A percentile compares a stretch with the other conserved stretches of the same genome.
These are phyloP conservation scores for Fusarium kyushuense DNA, from an alignment of 2,329 filamentous ascomycete species.

Conservation along the genomic window DNA sequence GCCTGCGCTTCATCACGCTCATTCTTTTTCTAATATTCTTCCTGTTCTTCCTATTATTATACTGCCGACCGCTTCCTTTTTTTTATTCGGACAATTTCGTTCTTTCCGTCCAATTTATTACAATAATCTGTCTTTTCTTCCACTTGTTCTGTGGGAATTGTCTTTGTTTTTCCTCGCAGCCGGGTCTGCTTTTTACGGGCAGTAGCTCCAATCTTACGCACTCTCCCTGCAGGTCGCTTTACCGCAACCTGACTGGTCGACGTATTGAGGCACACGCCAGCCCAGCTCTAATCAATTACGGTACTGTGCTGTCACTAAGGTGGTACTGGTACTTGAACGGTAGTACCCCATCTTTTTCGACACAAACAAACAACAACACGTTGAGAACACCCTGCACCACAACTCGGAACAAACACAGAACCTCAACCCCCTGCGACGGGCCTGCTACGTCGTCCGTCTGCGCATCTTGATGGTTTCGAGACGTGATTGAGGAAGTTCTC, in stretches of 20 bases:
- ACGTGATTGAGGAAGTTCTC: conserved; percentile 43
- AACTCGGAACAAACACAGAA: conserved; percentile 25
- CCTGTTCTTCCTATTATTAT: not conserved
- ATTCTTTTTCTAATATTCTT: conserved; percentile 23
- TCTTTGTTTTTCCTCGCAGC: conserved; percentile 42
- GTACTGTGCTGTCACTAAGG: conserved; percentile 1
- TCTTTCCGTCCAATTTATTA: not conserved
- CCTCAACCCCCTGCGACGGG: conserved; percentile 44
- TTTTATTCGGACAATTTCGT: conserved; percentile 1
- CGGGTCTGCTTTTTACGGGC: conserved; percentile 41
- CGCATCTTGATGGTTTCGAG: conserved; percentile 48
- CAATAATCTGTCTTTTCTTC: conserved; percentile 11
- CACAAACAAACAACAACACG: conserved; percentile 44
- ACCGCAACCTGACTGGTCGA: conserved; percentile 41
- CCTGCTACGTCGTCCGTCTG: conserved; percentile 43
- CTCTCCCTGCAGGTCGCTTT: conserved; percentile 43
- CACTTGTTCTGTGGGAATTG: conserved; percentile 32
- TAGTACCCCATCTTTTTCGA: conserved; percentile 34
- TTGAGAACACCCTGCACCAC: conserved; percentile 21
- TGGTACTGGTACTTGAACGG: conserved; percentile 34
- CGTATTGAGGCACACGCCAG: conserved; percentile 36
- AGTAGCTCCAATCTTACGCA: conserved; percentile 43
- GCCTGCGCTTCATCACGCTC: conserved; percentile 20
- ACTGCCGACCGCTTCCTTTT: conserved; percentile 3
- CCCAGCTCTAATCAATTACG: conserved; percentile 43